A percentile compares a stretch with the other conserved stretches of the same genome.
Evolutionary conservation across 1,284 basidiomycete species (phyloP).

Genomic region (Ganoderma boninense): DNA sequence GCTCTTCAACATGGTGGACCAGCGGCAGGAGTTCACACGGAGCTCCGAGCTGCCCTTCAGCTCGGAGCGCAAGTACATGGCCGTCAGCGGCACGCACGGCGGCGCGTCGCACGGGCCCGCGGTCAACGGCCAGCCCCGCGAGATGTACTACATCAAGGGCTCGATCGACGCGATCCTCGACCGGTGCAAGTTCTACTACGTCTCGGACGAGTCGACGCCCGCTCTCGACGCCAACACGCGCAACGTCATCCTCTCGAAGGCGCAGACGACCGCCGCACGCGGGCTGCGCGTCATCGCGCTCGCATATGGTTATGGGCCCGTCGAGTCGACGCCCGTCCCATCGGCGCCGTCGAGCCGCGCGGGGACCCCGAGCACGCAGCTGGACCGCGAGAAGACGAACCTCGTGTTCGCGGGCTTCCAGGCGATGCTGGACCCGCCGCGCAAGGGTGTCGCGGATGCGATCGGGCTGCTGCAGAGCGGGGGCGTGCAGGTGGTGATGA

Average conservation of each 20-base stretch:
- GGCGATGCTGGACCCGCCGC: slow-evolving; percentile 95
- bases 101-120: slow-evolving; percentile 46
- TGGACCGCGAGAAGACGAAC: slow-evolving; percentile 58
- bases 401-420: slow-evolving; percentile 93
- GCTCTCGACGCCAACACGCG: slow-evolving; percentile 75
- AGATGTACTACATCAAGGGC: slow-evolving; percentile 93
- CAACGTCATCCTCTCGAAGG: slow-evolving; percentile 72
- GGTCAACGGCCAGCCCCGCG: slow-evolving; percentile 49
- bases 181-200: slow-evolving; percentile 88
- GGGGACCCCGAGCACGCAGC: slow-evolving; percentile 38
- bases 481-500: slow-evolving; percentile 97
- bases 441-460: slow-evolving; percentile 92
- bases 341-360: slow-evolving; percentile 41
- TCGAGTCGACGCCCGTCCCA: slow-evolving; percentile 47
- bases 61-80: slow-evolving; percentile 95
- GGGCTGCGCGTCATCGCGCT: slow-evolving; percentile 92
- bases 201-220: slow-evolving; percentile 85
- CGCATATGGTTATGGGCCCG: slow-evolving; percentile 82
- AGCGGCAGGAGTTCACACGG: slow-evolving; percentile 79
- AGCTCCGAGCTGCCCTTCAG: slow-evolving; percentile 88
- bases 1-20: slow-evolving; percentile 75
- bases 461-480: slow-evolving; percentile 83
- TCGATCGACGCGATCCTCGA: slow-evolving; percentile 90
- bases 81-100: slow-evolving; percentile 77
- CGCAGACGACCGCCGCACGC: slow-evolving; percentile 73